A percentile compares a stretch with the other conserved stretches of the same genome.
Conservation (phyloP, 257 asterid genomes). For the Rubia yunnanensis region DNA sequence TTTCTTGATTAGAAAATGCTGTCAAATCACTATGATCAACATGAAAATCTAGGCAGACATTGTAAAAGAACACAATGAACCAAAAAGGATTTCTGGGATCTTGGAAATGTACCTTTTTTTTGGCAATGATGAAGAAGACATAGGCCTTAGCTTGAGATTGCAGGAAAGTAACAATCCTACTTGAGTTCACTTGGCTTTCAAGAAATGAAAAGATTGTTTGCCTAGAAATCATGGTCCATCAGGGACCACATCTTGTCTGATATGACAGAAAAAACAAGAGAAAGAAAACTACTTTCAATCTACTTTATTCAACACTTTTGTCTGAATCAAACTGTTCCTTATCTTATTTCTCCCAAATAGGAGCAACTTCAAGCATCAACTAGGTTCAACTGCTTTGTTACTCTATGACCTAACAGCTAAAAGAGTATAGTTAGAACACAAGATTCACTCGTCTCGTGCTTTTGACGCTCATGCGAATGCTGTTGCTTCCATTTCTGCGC, state of each 20-base stretch:
- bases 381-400: background rate
- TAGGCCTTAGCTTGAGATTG: conserved; percentile 41
- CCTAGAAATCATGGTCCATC: background rate
- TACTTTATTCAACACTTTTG: background rate
- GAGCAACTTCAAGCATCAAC: background rate
- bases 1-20: no score
- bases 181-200: conserved; percentile 39
- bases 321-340: background rate
- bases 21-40: background rate
- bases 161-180: conserved; percentile 51
- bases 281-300: background rate
- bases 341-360: background rate
- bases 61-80: background rate
- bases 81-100: background rate
- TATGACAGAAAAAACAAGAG: no score
- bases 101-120: background rate
- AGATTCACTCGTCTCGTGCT: background rate
- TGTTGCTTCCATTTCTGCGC: conserved; percentile 70
- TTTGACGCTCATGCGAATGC: conserved; percentile 63
- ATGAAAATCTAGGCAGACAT: no score
- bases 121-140: conserved; percentile 1
- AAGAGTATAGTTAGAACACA: conserved; percentile 4
- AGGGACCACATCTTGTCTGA: conserved; percentile 11
- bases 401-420: conserved; percentile 5
- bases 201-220: conserved; percentile 41